Conservation (phyloP, 768 basidiomycete genomes). For the Suillus cothurnatus region DNA sequence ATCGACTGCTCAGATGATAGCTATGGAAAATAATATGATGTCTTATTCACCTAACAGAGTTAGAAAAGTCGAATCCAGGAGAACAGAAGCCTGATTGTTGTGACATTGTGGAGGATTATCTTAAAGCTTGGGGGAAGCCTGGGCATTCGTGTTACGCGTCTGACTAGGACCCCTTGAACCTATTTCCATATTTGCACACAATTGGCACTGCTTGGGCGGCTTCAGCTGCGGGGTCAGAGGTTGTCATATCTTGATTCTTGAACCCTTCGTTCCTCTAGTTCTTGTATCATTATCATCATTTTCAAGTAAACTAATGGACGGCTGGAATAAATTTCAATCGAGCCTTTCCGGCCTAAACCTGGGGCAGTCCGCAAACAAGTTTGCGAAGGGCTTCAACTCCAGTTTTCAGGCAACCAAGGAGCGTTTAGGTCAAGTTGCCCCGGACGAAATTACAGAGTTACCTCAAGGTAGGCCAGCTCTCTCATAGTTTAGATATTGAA, state of each 20-base stretch:
- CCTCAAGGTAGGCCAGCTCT: slow-evolving; percentile 64
- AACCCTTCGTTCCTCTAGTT: background rate
- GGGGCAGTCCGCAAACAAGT: slow-evolving; percentile 71
- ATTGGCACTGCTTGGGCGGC: slow-evolving; percentile 12
- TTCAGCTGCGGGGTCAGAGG: slow-evolving; percentile 5
- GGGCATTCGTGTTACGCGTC: slow-evolving; percentile 33
- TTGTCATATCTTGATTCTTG: background rate
- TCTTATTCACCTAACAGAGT: slow-evolving; percentile 59
- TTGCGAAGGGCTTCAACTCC: slow-evolving; percentile 79
- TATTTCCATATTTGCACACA: slow-evolving; percentile 12
- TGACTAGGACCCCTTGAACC: slow-evolving; percentile 23
- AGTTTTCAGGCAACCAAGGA: slow-evolving; percentile 88
- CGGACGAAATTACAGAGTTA: slow-evolving; percentile 94
- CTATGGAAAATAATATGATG: background rate
- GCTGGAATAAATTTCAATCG: slow-evolving; percentile 70
- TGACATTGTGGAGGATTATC: slow-evolving; percentile 9
- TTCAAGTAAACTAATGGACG: slow-evolving; percentile 37
- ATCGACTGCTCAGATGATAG: background rate
- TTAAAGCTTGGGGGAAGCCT: background rate
- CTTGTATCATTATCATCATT: slow-evolving; percentile 6
- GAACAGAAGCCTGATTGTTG: slow-evolving; percentile 50
- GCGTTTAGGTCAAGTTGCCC: slow-evolving; percentile 84
- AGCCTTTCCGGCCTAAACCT: slow-evolving; percentile 68
- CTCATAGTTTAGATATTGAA: background rate
- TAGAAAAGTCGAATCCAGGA: slow-evolving; percentile 80